Evolutionary conservation across 805 yeast genomes (phyloP), one percentile per base, ranked within the genome.

Genomic region (Yamadazyma tumulicola): DNA sequence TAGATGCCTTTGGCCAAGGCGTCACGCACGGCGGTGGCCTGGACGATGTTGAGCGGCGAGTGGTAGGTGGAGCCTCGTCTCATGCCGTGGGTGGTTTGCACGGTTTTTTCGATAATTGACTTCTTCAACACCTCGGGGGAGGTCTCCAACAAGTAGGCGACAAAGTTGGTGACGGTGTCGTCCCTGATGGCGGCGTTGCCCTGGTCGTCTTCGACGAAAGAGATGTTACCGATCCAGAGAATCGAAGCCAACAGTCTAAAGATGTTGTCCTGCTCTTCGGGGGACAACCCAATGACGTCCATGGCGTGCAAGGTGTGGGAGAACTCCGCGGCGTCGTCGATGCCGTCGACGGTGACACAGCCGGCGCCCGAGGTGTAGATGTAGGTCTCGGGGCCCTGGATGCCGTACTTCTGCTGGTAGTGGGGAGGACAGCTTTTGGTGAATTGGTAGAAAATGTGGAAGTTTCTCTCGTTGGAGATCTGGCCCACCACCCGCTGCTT

Each of bases 401-500:
- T 79, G 34, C 99, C 99, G 55, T 69, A 89, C 22, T 64, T 67
- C 47, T 85, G 87, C 54, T 95, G 81, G 55, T 91, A 88, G 37
- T 71, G 72, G 24, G 87, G 89, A 10, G 87, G 77, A 2, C 96
- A 95, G 42, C 86, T 85, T 57, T 91, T 93, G 9, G 97, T 84
- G 57, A 85, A 84, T 64, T 93, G 99, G 57, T 93, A 93, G 57
- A 93, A 93, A 38, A 93, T 93, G 58, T 93, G 99, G 69, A 93
- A 93, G 56, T 93, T 93, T 59, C 99, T 77, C 67, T 93, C 99
- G 48, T 84, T 80, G 44, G 77, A 71, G 46, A 88, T 85, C 60
- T 93, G 99, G 21, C 91, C 81, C n/a, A 93, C 98, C 20, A 93
- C 97, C 60, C 99, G 76, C 61, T 87, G 95, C 56, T 93, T 93